Percentiles rank a stretch among this genome's conserved stretches.
Conservation (phyloP, 108 stramenopile species). For the Stephanodiscus minutulus region DNA sequence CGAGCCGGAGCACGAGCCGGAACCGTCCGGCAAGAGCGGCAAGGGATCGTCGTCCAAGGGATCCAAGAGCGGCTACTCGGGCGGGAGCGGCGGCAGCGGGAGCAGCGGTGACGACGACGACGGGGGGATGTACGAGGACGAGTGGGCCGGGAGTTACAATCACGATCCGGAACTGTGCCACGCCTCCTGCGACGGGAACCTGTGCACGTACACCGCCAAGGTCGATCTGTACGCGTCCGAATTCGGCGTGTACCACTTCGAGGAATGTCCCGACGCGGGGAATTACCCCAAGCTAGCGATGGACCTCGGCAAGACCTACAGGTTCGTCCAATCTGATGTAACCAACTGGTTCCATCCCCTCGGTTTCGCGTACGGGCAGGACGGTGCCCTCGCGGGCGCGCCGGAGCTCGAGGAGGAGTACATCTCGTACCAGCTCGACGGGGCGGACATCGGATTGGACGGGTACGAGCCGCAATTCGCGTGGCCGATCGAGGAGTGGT, state of each 20-base stretch:
- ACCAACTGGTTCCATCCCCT: conserved; percentile 81
- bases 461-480: conserved; percentile 80
- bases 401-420: conserved; percentile 72
- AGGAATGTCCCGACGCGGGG: conserved; percentile 56
- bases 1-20: no score
- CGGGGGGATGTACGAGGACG: background rate
- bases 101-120: background rate
- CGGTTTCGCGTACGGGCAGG: conserved; percentile 87
- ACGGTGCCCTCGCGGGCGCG: conserved; percentile 74
- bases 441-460: conserved; percentile 74
- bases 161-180: background rate
- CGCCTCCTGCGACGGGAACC: no score
- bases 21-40: no score
- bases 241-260: conserved; percentile 76
- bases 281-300: conserved; percentile 79
- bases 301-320: conserved; percentile 76
- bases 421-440: conserved; percentile 66
- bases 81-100: background rate
- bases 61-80: background rate
- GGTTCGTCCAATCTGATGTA: conserved; percentile 62
- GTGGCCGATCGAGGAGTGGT: conserved; percentile 72
- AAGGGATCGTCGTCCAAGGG: no score
- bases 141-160: background rate
- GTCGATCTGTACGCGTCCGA: conserved; percentile 18
- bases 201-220: no score